These are phyloP conservation scores for Diaporthe sp. DNA, from an alignment of 2,329 filamentous ascomycete species.

Conservation along the genomic window DNA sequence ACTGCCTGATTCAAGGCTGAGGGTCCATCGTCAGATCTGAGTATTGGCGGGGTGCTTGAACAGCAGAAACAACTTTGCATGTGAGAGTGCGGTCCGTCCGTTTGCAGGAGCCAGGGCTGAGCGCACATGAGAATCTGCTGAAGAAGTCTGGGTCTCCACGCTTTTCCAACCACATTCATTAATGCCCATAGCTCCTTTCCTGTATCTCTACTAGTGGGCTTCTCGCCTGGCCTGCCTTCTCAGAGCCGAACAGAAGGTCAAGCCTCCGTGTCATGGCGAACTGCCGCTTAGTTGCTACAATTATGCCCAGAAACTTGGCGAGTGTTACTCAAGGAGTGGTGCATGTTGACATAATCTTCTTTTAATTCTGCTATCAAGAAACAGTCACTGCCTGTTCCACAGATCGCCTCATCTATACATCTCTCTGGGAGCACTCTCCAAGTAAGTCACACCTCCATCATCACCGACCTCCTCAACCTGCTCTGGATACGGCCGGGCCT, in stretches of 20 bases:
- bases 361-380: conserved; percentile 4
- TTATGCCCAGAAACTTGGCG: too few species aligned
- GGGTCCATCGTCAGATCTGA: conserved; percentile 4
- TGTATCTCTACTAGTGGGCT: neutral
- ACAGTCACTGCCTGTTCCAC: neutral
- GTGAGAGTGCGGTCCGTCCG: conserved; percentile 20
- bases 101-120: neutral
- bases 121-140: neutral
- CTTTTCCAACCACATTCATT: neutral
- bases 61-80: conserved; percentile 1
- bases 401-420: conserved; percentile 34
- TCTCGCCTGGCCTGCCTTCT: neutral
- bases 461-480: conserved; percentile 42
- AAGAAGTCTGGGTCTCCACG: neutral
- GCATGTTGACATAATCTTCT: neutral
- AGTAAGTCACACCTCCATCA: conserved; percentile 52
- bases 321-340: neutral
- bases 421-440: conserved; percentile 37
- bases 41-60: neutral
- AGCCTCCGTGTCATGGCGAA: neutral
- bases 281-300: neutral
- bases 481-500: conserved; percentile 35
- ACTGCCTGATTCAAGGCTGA: conserved; percentile 20
- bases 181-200: neutral
- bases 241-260: neutral